These are phyloP conservation scores for Dissophora ornata DNA, from an alignment of 192 early-diverging fungal species.

Conservation along the genomic window DNA sequence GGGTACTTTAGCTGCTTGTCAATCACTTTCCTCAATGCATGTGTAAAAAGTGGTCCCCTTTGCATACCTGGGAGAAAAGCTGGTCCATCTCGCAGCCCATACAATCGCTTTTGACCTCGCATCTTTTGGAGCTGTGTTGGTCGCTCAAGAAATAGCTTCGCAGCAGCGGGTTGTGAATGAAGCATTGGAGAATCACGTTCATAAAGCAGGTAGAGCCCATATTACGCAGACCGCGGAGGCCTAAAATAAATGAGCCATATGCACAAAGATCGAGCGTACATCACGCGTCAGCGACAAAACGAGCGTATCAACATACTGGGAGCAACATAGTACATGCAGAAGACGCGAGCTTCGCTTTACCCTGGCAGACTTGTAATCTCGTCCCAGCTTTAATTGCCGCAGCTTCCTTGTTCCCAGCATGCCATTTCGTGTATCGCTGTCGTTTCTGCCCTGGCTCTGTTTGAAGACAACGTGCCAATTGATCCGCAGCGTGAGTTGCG, in stretches of 20 bases:
- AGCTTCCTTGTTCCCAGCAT: constrained; percentile 66
- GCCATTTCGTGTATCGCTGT: constrained; percentile 64
- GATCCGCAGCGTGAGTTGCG: constrained; percentile 37
- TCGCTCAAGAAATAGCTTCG: constrained; percentile 93
- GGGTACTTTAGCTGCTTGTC: too few species aligned
- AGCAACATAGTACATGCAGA: too few species aligned
- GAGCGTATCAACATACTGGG: too few species aligned
- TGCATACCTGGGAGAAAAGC: constrained; percentile 75
- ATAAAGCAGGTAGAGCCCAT: constrained; percentile 98
- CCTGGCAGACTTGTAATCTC: constrained; percentile 61
- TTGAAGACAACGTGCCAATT: constrained; percentile 14
- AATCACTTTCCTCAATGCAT: too few species aligned
- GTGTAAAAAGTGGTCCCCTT: too few species aligned
- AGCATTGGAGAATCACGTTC: constrained; percentile 91
- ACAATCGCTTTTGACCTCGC: constrained; percentile 72
- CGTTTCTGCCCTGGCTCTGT: constrained; percentile 63
- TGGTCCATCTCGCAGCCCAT: constrained; percentile 95
- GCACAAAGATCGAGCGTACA: constrained; percentile 44
- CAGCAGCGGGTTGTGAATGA: constrained; percentile 93
- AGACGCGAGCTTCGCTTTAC: constrained; percentile 21
- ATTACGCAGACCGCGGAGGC: constrained; percentile 90
- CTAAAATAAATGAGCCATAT: constrained; percentile 32
- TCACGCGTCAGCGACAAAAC: background rate
- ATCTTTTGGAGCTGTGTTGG: constrained; percentile 77
- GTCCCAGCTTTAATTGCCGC: constrained; percentile 61